Evolutionary conservation across 768 basidiomycete species (phyloP).

Genomic region (Mycena alexandri): DNA sequence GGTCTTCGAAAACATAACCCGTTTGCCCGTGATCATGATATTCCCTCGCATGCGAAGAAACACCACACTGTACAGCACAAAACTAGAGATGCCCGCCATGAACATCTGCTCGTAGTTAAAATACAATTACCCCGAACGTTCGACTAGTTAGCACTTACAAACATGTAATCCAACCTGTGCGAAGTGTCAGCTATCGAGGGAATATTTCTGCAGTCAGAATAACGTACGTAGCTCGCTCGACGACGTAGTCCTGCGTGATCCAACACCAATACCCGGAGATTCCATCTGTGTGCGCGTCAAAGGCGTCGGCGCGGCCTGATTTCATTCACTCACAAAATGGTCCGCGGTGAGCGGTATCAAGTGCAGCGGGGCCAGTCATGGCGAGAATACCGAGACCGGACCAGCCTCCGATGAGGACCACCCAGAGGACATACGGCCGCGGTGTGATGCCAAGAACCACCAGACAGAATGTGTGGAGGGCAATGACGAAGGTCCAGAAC

Average conservation of each 20-base stretch:
- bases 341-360: constrained; percentile 16
- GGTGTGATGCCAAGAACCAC: constrained; percentile 59
- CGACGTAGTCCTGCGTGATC: constrained; percentile 59
- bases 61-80: constrained; percentile 61
- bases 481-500: constrained; percentile 63
- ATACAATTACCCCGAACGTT: constrained; percentile 3
- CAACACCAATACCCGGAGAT: constrained; percentile 69
- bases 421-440: constrained; percentile 49
- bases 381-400: constrained; percentile 57
- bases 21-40: constrained; percentile 55
- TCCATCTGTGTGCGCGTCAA: constrained; percentile 50
- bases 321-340: constrained; percentile 45
- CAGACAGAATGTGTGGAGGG: constrained; percentile 63
- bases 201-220: background rate
- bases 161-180: constrained; percentile 61
- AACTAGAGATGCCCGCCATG: constrained; percentile 55
- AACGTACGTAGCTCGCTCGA: constrained; percentile 59
- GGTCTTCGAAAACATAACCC: constrained; percentile 40
- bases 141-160: constrained; percentile 50
- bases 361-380: constrained; percentile 45
- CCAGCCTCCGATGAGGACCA: constrained; percentile 59
- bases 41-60: constrained; percentile 64
- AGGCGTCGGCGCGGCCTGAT: constrained; percentile 37
- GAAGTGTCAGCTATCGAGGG: background rate
- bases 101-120: constrained; percentile 58